phyloP scores from a whole-genome alignment of 352 stramenopile genomes.

The Elongisporangium prolatum region DNA sequence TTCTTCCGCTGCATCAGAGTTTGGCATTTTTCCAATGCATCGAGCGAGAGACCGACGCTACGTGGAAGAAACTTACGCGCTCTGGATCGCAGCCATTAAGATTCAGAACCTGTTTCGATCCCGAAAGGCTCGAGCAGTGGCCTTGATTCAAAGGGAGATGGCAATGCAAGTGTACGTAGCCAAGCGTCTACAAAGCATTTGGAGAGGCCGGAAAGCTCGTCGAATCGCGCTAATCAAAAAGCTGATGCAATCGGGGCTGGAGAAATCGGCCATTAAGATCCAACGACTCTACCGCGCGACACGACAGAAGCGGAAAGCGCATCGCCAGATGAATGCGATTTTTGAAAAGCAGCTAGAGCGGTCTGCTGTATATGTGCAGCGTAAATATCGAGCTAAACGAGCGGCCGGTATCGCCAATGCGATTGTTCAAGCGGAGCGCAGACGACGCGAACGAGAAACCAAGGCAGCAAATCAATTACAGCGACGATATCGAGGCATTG shows the following conservation, averaged over 20 bases:
- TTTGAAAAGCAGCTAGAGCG: conserved; percentile 42
- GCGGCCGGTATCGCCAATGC: conserved; percentile 29
- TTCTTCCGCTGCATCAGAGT: conserved; percentile 14
- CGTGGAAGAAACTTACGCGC: conserved; percentile 45
- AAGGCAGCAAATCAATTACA: conserved; percentile 47
- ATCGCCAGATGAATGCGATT: conserved; percentile 31
- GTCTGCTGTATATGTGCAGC: conserved; percentile 45
- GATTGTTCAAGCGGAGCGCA: conserved; percentile 23
- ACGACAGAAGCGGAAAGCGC: conserved; percentile 18
- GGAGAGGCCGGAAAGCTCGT: conserved; percentile 44
- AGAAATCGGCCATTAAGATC: conserved; percentile 57
- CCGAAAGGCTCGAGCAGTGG: conserved; percentile 28
- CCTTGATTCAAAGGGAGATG: conserved; percentile 27
- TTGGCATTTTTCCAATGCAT: conserved; percentile 69
- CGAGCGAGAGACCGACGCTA: conserved; percentile 61
- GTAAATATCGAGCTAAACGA: conserved; percentile 51
- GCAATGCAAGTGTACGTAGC: conserved; percentile 34
- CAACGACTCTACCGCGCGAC: conserved; percentile 60
- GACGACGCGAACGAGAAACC: conserved; percentile 26
- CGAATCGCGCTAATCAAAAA: conserved; percentile 41
- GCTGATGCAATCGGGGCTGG: conserved; percentile 35
- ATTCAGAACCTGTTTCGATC: conserved; percentile 71
- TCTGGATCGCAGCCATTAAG: conserved; percentile 51
- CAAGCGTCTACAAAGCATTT: conserved; percentile 58
- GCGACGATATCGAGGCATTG: conserved; percentile 41